Conservation (phyloP, 176 grass and related monocot species). For the Rhynchospora tenuis region DNA sequence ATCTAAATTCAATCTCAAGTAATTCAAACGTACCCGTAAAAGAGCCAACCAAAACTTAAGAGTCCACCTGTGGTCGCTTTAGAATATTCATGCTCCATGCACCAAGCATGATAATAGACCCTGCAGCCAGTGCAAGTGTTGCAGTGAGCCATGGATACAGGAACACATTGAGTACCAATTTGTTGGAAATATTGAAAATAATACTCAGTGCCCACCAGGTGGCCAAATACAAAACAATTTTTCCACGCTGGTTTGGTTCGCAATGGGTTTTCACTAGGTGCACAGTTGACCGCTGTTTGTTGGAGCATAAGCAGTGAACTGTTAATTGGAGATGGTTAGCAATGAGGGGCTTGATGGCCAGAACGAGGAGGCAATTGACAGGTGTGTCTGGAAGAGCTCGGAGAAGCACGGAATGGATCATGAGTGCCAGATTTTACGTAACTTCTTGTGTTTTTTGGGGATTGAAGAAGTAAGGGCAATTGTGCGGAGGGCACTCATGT, state of each 20-base stretch:
- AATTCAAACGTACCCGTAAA: conserved; percentile 41
- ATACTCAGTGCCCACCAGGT: conserved; percentile 94
- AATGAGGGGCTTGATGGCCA: conserved; percentile 31
- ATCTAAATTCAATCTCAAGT: not conserved
- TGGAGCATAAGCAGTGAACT: conserved; percentile 22
- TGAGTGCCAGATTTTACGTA: conserved; percentile 30
- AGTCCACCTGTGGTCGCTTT: conserved; percentile 52
- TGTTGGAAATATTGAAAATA: conserved; percentile 97
- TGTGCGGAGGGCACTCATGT: conserved; percentile 11
- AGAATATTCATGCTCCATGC: conserved; percentile 60
- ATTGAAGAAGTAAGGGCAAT: not conserved
- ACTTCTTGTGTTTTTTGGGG: not conserved
- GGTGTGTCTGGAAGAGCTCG: conserved; percentile 18
- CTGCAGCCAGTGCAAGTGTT: conserved; percentile 69
- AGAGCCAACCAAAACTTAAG: conserved; percentile 70
- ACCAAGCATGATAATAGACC: conserved; percentile 82
- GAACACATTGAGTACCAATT: conserved; percentile 86
- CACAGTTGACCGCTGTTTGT: conserved; percentile 12
- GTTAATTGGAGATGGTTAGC: conserved; percentile 7
- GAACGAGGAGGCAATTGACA: conserved; percentile 13
- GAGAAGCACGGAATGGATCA: not conserved
- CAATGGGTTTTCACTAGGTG: conserved; percentile 21
- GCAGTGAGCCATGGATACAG: conserved; percentile 81
- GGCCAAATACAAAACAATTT: conserved; percentile 84
- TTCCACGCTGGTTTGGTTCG: conserved; percentile 29